A percentile compares a stretch with the other conserved stretches of the same genome.
These are phyloP conservation scores for Lonicera japonica DNA, from an alignment of 129 eudicot genomes.

Conservation along the genomic window DNA sequence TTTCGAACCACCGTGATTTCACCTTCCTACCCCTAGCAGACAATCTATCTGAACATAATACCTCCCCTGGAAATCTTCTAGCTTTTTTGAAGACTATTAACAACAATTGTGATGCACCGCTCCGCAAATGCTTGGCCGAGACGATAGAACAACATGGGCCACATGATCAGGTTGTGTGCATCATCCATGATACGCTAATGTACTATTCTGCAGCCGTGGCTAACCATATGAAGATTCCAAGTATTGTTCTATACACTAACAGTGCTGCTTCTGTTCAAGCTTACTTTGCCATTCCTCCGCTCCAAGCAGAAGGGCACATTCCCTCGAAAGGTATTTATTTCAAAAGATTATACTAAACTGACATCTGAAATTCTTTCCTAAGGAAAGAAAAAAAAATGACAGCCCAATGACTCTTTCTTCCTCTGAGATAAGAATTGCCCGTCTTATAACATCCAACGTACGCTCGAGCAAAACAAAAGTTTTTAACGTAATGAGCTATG, in stretches of 20 bases:
- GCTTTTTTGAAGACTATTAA: conserved; percentile 6
- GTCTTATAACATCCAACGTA: no score
- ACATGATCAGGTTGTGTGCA: conserved; percentile 10
- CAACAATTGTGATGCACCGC: conserved; percentile 7
- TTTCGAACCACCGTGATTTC: conserved; percentile 17
- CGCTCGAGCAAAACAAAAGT: no score
- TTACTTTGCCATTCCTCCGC: conserved; percentile 1
- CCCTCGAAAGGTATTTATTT: conserved; percentile 19
- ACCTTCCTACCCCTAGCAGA: conserved; percentile 13
- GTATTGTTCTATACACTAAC: conserved; percentile 8
- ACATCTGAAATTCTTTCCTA: no score
- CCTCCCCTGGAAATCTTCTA: not conserved
- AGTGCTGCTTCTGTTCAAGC: conserved; percentile 12
- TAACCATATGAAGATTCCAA: conserved; percentile 13
- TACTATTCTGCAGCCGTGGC: conserved; percentile 18
- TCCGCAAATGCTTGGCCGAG: not conserved
- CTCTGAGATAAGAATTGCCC: no score
- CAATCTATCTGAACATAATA: not conserved
- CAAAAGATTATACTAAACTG: no score
- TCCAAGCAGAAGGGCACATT: conserved; percentile 11
- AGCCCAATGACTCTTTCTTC: no score
- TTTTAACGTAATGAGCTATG: no score
- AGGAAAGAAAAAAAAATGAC: no score
- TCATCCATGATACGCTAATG: conserved; percentile 21
- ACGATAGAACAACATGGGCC: not conserved